Evolutionary conservation across 2,329 filamentous ascomycete genomes (phyloP).

Genomic region (Penicillium sp.): DNA sequence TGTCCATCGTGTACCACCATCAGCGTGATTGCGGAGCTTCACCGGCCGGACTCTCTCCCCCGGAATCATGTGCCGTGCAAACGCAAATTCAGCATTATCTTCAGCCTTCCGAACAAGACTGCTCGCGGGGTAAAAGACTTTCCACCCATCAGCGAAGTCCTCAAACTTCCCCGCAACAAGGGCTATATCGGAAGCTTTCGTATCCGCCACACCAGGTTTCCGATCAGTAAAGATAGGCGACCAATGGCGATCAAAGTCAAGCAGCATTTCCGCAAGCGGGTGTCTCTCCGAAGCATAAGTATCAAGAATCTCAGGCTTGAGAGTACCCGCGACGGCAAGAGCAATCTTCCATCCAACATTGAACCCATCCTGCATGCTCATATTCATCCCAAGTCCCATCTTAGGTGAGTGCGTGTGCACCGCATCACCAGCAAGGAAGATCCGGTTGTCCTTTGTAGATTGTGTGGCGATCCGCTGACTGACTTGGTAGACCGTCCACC

Average conservation of each 20-base stretch:
- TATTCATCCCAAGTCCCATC: slow-evolving; percentile 27
- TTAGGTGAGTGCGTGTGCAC: slow-evolving; percentile 28
- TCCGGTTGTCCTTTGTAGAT: slow-evolving; percentile 16
- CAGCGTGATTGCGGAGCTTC: slow-evolving; percentile 21
- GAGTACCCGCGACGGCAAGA: slow-evolving; percentile 46
- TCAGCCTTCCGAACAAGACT: slow-evolving; percentile 6
- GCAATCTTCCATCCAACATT: slow-evolving; percentile 60
- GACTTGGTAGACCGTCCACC: slow-evolving; percentile 27
- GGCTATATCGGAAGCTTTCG: slow-evolving; percentile 20
- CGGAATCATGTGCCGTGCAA: slow-evolving; percentile 3
- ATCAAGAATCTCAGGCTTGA: slow-evolving; percentile 45
- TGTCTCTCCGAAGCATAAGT: slow-evolving; percentile 58
- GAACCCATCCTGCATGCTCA: slow-evolving; percentile 54
- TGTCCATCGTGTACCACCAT: slow-evolving; percentile 17
- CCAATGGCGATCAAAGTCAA: slow-evolving; percentile 59
- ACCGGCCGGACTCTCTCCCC: slow-evolving; percentile 25
- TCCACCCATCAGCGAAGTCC: slow-evolving; percentile 18
- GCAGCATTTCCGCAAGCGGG: slow-evolving; percentile 64
- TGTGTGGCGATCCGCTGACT: slow-evolving; percentile 23
- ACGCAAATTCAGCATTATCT: background rate
- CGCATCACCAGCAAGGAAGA: slow-evolving; percentile 26
- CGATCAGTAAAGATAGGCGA: slow-evolving; percentile 18
- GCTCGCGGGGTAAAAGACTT: slow-evolving; percentile 12
- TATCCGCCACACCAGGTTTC: background rate
- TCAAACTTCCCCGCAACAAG: slow-evolving; percentile 18